Conservation (phyloP, 257 asterid species). For the Euphrasia confusa region DNA sequence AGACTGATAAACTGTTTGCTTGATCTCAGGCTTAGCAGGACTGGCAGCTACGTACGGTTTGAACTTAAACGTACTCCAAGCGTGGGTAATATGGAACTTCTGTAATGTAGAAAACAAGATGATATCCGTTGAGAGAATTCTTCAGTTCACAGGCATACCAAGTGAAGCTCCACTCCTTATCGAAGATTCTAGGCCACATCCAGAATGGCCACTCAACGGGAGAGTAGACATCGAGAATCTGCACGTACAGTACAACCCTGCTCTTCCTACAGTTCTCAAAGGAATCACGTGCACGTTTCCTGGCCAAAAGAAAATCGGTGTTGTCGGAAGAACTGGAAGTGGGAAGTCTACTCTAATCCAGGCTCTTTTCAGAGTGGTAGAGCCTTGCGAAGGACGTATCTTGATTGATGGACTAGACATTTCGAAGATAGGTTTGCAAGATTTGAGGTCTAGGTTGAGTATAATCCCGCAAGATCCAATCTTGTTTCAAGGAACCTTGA, state of each 20-base stretch:
- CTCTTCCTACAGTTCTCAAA: conserved; percentile 2
- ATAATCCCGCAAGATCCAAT: conserved; percentile 8
- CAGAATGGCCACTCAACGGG: background rate
- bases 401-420: background rate
- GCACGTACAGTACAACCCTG: background rate
- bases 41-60: background rate
- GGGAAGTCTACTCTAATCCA: conserved; percentile 5
- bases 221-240: background rate
- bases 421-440: conserved; percentile 5
- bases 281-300: conserved; percentile 6
- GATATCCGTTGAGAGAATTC: conserved; percentile 5
- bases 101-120: conserved; percentile 8
- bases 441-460: conserved; percentile 4
- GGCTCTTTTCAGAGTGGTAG: conserved; percentile 5
- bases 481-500: conserved; percentile 5
- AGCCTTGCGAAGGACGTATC: conserved; percentile 9
- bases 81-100: conserved; percentile 8
- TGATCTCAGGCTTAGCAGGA: conserved; percentile 2
- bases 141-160: background rate
- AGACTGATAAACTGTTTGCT: background rate
- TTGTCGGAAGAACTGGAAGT: background rate
- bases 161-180: background rate
- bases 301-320: background rate
- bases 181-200: background rate
- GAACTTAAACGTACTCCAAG: conserved; percentile 9